A percentile compares a stretch with the other conserved stretches of the same genome.
Evolutionary conservation across 306 rosid species (phyloP).

Genomic region (Erythrophleum fordii): DNA sequence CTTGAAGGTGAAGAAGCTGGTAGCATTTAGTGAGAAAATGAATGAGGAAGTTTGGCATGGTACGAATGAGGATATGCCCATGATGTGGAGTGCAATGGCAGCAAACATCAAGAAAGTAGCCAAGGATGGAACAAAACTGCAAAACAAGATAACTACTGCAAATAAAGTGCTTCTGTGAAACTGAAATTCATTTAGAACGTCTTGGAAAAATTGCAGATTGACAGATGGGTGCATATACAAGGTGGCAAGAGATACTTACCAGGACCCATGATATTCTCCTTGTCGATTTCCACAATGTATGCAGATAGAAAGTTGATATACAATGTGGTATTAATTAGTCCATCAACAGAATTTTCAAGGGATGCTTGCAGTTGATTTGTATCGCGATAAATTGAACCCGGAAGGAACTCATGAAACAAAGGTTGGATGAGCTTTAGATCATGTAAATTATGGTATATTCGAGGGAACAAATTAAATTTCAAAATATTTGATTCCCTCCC

Average conservation of each 20-base stretch:
- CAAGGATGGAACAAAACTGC: conserved; percentile 32
- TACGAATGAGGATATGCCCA: conserved; percentile 7
- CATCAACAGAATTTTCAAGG: conserved; percentile 77
- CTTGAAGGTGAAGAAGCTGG: conserved; percentile 32
- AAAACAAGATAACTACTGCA: conserved; percentile 8
- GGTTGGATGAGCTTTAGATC: conserved; percentile 89
- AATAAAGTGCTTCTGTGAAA: conserved; percentile 10
- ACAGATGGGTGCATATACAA: conserved; percentile 20
- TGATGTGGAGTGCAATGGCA: neutral
- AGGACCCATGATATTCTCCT: conserved; percentile 78
- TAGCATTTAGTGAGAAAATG: conserved; percentile 5
- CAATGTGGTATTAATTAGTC: conserved; percentile 78
- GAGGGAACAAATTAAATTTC: conserved; percentile 86
- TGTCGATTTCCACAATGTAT: conserved; percentile 83
- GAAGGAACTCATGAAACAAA: conserved; percentile 87
- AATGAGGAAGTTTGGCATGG: conserved; percentile 4
- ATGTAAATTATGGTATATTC: conserved; percentile 66
- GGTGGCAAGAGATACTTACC: conserved; percentile 57
- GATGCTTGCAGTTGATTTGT: conserved; percentile 70
- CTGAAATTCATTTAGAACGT: neutral
- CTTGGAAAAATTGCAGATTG: conserved; percentile 25
- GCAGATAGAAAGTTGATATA: conserved; percentile 81
- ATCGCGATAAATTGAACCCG: conserved; percentile 79
- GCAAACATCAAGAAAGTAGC: conserved; percentile 17
- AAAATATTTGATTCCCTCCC: conserved; percentile 72